Conservation (phyloP, 2,329 filamentous ascomycete genomes). For the Claviceps digitariae region DNA sequence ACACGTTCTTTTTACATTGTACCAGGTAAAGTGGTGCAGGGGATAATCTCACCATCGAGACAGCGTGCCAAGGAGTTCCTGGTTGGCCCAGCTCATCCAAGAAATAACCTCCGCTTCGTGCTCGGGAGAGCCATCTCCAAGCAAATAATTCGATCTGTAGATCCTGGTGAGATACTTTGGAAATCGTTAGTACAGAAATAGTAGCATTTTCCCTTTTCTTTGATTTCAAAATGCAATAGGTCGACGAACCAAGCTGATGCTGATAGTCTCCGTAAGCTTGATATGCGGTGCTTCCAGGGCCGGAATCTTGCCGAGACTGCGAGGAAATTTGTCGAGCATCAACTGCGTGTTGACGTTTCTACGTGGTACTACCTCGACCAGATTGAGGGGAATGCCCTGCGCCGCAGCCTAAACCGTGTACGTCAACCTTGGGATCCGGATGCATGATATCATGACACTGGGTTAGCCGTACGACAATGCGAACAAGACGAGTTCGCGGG, state of each 20-base stretch:
- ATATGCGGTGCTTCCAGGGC: not conserved
- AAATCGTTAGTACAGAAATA: not conserved
- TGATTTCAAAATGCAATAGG: not conserved
- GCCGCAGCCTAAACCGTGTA: not conserved
- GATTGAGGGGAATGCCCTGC: not conserved
- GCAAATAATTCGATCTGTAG: not conserved
- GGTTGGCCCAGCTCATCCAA: constrained; percentile 2
- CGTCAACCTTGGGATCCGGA: not conserved
- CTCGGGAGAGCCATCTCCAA: not conserved
- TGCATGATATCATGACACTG: not conserved
- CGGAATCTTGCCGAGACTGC: constrained; percentile 1
- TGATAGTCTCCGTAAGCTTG: not conserved
- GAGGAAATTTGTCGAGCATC: not conserved
- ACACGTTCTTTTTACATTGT: not conserved
- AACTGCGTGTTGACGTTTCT: not conserved
- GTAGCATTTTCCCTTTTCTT: not conserved
- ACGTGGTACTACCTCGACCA: not conserved
- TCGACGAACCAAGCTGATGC: not conserved
- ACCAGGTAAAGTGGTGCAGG: not conserved
- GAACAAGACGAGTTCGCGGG: not conserved
- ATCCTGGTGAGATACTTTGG: not conserved
- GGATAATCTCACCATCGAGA: not conserved
- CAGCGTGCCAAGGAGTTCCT: not conserved
- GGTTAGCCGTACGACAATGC: not conserved
- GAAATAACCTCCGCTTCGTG: constrained; percentile 1